These are phyloP conservation scores for Phytophthora boehmeriae DNA, from an alignment of 352 stramenopile species.

Conservation along the genomic window DNA sequence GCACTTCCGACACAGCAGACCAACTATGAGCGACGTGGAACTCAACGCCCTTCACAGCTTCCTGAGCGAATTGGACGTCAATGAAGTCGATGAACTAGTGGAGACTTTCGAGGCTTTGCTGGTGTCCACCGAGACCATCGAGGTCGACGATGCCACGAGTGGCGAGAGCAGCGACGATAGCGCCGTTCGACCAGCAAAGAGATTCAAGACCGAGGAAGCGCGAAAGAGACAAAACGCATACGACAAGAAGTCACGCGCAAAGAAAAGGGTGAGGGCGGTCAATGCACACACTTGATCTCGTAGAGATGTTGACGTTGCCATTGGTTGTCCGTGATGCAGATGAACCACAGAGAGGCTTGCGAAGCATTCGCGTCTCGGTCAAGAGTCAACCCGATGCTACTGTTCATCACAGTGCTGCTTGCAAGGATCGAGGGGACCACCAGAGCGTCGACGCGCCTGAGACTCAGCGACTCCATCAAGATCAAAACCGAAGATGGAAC, in stretches of 20 bases:
- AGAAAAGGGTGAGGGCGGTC: constrained; percentile 20
- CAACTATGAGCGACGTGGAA: constrained; percentile 25
- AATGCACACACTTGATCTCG: neutral
- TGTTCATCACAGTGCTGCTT: neutral
- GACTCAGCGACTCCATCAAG: neutral
- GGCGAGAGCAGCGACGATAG: neutral
- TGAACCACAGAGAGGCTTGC: no score
- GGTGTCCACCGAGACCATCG: constrained; percentile 20
- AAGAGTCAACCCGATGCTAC: neutral
- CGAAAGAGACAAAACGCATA: constrained; percentile 24
- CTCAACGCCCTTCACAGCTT: constrained; percentile 32
- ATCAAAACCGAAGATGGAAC: neutral
- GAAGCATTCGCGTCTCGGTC: no score
- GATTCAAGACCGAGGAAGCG: neutral
- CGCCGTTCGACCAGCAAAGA: neutral
- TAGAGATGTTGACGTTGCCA: neutral
- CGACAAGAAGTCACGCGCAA: constrained; percentile 26
- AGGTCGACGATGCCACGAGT: constrained; percentile 18
- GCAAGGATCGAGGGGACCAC: neutral
- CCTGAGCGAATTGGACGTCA: constrained; percentile 31
- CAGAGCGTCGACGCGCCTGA: neutral
- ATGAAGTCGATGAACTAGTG: no score
- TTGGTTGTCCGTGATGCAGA: neutral
- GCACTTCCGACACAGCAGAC: neutral
- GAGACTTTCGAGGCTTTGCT: constrained; percentile 4